Conservation (phyloP, 495 filamentous ascomycete genomes). For the Neurospora hispaniola region DNA sequence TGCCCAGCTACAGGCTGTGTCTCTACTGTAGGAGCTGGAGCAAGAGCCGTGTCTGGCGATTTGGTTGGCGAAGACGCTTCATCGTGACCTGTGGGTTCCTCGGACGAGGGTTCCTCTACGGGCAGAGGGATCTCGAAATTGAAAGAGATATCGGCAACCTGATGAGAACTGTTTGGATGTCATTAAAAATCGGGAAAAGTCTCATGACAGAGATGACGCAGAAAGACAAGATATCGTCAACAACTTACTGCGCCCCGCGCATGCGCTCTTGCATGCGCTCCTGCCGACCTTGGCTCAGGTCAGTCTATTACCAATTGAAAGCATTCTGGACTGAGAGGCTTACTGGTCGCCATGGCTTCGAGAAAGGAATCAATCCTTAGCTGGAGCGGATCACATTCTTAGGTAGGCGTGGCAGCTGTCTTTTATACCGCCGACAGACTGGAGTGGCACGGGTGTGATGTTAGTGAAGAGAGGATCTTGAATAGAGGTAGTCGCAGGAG, state of each 20-base stretch:
- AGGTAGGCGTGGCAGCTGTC: neutral
- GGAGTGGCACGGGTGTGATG: neutral
- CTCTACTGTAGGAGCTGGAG: neutral
- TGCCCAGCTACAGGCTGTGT: neutral
- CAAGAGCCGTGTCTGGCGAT: conserved; percentile 6
- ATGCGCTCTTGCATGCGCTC: conserved; percentile 42
- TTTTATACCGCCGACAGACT: neutral
- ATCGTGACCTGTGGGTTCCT: neutral
- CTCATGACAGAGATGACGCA: neutral
- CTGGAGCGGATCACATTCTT: neutral
- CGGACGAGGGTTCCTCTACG: conserved; percentile 8
- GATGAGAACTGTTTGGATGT: conserved; percentile 27
- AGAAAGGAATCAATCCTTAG: neutral
- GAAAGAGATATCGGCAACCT: conserved; percentile 37
- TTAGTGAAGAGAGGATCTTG: neutral
- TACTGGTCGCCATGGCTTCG: conserved; percentile 17
- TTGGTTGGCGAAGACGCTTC: conserved; percentile 12
- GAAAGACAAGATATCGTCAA: neutral
- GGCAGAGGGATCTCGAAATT: conserved; percentile 30
- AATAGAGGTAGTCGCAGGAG: neutral
- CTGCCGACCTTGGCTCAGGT: conserved; percentile 24
- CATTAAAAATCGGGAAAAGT: neutral
- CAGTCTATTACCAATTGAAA: neutral
- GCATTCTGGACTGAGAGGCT: conserved; percentile 2
- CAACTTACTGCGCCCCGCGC: conserved; percentile 36